Conservation (phyloP, 306 rosid species). For the Cicer yamashitae region DNA sequence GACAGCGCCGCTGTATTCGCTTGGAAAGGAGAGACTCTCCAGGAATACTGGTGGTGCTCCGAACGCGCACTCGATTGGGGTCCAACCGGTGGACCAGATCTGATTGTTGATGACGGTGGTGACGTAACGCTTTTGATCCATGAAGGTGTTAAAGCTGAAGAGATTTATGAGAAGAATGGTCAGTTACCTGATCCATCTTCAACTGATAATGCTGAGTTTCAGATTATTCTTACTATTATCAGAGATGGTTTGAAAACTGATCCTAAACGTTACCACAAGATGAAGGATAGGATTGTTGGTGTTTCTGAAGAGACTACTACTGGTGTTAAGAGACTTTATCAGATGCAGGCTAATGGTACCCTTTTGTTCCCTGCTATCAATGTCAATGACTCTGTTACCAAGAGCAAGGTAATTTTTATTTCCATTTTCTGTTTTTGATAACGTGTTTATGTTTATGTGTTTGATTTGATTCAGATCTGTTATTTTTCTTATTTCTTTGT, state of each 20-base stretch:
- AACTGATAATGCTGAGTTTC: constrained; percentile 81
- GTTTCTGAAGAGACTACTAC: constrained; percentile 98
- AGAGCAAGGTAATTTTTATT: constrained; percentile 80
- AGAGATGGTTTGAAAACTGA: constrained; percentile 79
- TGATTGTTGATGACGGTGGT: constrained; percentile 94
- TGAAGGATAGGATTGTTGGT: constrained; percentile 86
- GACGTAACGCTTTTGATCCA: constrained; percentile 81
- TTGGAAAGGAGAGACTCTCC: constrained; percentile 96
- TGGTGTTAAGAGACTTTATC: constrained; percentile 96
- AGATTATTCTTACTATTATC: constrained; percentile 74
- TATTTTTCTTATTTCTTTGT: not conserved
- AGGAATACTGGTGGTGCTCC: constrained; percentile 99
- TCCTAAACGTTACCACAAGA: constrained; percentile 88
- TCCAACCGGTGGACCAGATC: constrained; percentile 86
- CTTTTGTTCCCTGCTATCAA: constrained; percentile 93
- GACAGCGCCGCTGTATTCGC: constrained; percentile 91
- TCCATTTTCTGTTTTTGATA: too few relatives aligned
- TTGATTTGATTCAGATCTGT: not conserved
- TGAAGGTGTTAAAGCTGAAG: constrained; percentile 96
- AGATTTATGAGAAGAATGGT: constrained; percentile 64
- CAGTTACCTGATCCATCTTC: constrained; percentile 70
- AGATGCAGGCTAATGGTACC: constrained; percentile 81
- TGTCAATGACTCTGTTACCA: constrained; percentile 95
- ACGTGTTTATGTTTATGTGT: constrained; percentile 19
- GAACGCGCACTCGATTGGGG: constrained; percentile 97